phyloP scores from a whole-genome alignment of 1,284 basidiomycete species.

The Leccinum insolens region DNA sequence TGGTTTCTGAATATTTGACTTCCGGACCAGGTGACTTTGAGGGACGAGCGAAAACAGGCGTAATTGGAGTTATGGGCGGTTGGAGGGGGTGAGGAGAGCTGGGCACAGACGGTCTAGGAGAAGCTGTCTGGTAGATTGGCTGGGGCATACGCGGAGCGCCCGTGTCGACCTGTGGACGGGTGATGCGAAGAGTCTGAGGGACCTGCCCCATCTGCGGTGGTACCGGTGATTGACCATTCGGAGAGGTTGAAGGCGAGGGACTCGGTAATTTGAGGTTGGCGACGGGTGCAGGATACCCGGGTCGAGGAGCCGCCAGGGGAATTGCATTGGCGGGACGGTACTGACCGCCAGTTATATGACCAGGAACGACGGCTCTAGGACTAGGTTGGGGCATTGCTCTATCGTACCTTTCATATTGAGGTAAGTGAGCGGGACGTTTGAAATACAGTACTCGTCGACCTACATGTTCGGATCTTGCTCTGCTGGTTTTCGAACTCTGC shows the following conservation, averaged over 20 bases:
- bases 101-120: conserved; percentile 37
- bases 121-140: conserved; percentile 39
- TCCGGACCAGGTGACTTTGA: conserved; percentile 44
- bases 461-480: conserved; percentile 57
- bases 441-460: conserved; percentile 31
- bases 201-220: conserved; percentile 47
- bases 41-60: conserved; percentile 73
- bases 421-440: conserved; percentile 2
- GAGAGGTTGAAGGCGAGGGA: conserved; percentile 44
- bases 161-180: conserved; percentile 27
- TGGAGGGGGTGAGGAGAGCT: conserved; percentile 70
- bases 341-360: conserved; percentile 51
- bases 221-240: conserved; percentile 37
- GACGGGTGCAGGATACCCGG: conserved; percentile 72
- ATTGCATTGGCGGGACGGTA: conserved; percentile 33
- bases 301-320: conserved; percentile 66
- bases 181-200: conserved; percentile 32
- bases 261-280: conserved; percentile 61
- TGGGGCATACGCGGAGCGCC: conserved; percentile 32
- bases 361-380: conserved; percentile 54
- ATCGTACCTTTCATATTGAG: conserved; percentile 54
- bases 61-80: conserved; percentile 76
- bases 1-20: conserved; percentile 53
- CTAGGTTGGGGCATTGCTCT: conserved; percentile 59
- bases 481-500: conserved; percentile 39